Base-by-base conservation (phyloP, 345 rosid species). In the Reutealis trisperma region DNA sequence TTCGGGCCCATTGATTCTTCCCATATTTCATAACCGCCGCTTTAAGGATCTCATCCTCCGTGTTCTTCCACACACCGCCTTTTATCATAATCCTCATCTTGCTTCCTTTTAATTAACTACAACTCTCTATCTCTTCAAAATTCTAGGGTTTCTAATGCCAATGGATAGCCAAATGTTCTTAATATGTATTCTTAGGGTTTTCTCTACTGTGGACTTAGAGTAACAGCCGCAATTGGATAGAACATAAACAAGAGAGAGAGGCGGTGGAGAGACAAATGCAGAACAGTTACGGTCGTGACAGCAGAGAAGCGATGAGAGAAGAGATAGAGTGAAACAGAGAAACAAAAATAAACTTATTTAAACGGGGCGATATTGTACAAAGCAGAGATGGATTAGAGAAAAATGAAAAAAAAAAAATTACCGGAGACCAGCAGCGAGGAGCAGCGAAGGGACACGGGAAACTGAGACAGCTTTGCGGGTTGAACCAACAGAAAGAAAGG, bases 11-110 rank as follows among this genome's bases (percentile, higher is more conserved):
- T 71, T 96, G 99, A 55, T 96, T 96, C 85, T 96, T 96, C 44
- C 99, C 97, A 74, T 96, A 96, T 84, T 96, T 96, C 99, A 96
- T 96, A 63, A 96, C 98, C 37, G 98, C 99, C 55, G 99, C 98
- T 63, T 94, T 96, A 41, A 96, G 90, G 71, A 96, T 96, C 89
- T 96, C 99, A 91, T 94, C 99, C 86, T 96, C 99, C 73, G 99
- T 96, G 97, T 96, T 96, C 91, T 96, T 96, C 99, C 99, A 96
- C 63, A 96, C 99, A 15, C 99, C 99, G 61, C 99, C 99, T 81
- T 96, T 93, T 70, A 96, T 96, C 99, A 94, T 96, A 75, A 96
- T 96, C 99, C 99, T 94, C 99, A 96, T 93, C 87, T 91, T 92
- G 64, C 73, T 63, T 27, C 27, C 41, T 59, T 63, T 51, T 67